Percentiles rank a stretch among this genome's conserved stretches.
Conservation (phyloP, 257 asterid genomes). For the Solanum habrochaites region DNA sequence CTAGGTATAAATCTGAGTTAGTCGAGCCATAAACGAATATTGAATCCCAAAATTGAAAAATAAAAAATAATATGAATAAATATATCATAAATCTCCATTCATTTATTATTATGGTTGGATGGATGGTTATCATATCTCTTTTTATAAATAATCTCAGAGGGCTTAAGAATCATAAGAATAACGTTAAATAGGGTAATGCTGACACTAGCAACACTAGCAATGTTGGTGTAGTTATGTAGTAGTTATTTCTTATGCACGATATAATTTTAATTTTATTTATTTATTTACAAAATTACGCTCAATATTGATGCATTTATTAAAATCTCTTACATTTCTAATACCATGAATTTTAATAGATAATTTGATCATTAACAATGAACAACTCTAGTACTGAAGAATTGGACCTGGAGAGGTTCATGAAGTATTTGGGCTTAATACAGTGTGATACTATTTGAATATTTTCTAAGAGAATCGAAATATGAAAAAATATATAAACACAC, state of each 20-base stretch:
- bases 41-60: accelerated
- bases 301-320: background rate
- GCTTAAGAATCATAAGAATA: background rate
- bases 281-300: too few species aligned
- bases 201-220: too few species aligned
- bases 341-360: too few species aligned
- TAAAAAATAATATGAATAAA: background rate
- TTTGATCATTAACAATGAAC: background rate
- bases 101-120: background rate
- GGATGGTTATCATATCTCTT: background rate
- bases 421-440: background rate
- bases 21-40: background rate
- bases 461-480: background rate
- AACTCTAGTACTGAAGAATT: background rate
- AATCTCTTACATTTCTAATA: too few species aligned
- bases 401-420: background rate
- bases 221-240: too few species aligned
- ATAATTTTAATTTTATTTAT: too few species aligned
- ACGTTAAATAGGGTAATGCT: too few species aligned
- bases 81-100: background rate
- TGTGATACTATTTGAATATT: background rate
- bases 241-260: too few species aligned
- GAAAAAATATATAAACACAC: too few species aligned
- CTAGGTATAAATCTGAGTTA: background rate
- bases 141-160: background rate